Evolutionary conservation across 495 filamentous ascomycete species (phyloP), one percentile per base, ranked within the genome.

Genomic region (Aspergillus egyptiacus): DNA sequence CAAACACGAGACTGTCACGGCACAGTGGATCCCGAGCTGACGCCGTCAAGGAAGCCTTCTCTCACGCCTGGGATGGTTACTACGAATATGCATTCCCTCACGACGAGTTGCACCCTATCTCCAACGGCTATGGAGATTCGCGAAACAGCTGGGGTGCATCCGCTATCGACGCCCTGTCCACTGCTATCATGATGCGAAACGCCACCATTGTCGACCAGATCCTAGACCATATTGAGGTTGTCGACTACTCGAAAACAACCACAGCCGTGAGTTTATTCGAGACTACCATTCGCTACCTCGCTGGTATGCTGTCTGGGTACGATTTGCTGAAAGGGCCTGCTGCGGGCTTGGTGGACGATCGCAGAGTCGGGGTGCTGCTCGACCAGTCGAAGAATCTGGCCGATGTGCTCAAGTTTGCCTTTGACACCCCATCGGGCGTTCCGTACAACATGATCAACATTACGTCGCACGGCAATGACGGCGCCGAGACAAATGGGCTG

Each of bases 81-180:
- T 77, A 78, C 54, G 72, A 81, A 73, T 84, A 89, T 64, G 87
- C 87, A 0, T 90, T 85, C 53, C 85, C 85, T 6, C 76, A 86
- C 46, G 89, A 95, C 63, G 85, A 90, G 45, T 64, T 95, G 27
- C 73, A 71, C 56, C 87, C 89, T 5, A 73, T 85, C 5, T 74
- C 73, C 17, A 88, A 89, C 50, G 62, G 65, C 2, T 83, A 68
- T 35, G 71, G 69, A 10, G 81, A 94, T 58, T 86, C 87, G 28
- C 77, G 89, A 48, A 93, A 91, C 60, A 84, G 83, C 52, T 95
- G 89, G 89, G 89, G 89, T 9, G 89, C 89, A 33, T 85, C 79
- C 32, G 86, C 88, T 5, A 77, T 93, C 11, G 89, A 95, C 67
- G 88, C 87, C 10, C 68, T 95, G 24, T 85, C 79, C 48, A 95